A percentile compares a stretch with the other conserved stretches of the same genome.
Evolutionary conservation across 306 rosid genomes (phyloP).

Genomic region (Elaeagnus macrophylla): DNA sequence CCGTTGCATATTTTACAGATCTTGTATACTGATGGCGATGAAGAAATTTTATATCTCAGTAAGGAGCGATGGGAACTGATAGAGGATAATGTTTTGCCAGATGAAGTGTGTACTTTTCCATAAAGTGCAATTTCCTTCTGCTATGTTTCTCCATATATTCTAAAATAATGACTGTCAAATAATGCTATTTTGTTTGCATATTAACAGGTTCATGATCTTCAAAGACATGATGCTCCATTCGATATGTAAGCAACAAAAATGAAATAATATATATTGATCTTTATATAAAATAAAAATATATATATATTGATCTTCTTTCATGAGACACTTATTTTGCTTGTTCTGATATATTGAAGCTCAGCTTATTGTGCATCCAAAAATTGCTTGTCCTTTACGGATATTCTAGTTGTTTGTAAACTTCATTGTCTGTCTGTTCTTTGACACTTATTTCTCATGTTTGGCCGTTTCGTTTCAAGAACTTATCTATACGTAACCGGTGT

Average conservation of each 20-base stretch:
- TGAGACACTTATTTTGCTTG: not conserved
- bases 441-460: not conserved
- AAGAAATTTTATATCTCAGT: slow-evolving; percentile 48
- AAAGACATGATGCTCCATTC: slow-evolving; percentile 26
- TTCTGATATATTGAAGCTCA: too few relatives aligned
- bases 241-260: slow-evolving; percentile 36
- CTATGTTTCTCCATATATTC: not conserved
- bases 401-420: not conserved
- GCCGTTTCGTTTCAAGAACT: too few relatives aligned
- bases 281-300: too few relatives aligned
- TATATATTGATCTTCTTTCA: not conserved
- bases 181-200: slow-evolving; percentile 5
- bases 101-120: slow-evolving; percentile 31
- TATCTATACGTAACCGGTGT: slow-evolving; percentile 4
- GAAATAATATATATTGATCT: not conserved
- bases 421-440: not conserved
- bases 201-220: slow-evolving; percentile 34
- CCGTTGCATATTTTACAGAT: slow-evolving; percentile 27
- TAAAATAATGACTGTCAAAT: not conserved
- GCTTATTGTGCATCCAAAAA: not conserved
- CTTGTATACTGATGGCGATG: slow-evolving; percentile 51
- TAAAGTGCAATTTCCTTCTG: slow-evolving; percentile 4
- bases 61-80: slow-evolving; percentile 44
- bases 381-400: not conserved
- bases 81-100: slow-evolving; percentile 18